These are phyloP conservation scores for Puccinia novopanici DNA, from an alignment of 1,284 basidiomycete species.

Conservation along the genomic window DNA sequence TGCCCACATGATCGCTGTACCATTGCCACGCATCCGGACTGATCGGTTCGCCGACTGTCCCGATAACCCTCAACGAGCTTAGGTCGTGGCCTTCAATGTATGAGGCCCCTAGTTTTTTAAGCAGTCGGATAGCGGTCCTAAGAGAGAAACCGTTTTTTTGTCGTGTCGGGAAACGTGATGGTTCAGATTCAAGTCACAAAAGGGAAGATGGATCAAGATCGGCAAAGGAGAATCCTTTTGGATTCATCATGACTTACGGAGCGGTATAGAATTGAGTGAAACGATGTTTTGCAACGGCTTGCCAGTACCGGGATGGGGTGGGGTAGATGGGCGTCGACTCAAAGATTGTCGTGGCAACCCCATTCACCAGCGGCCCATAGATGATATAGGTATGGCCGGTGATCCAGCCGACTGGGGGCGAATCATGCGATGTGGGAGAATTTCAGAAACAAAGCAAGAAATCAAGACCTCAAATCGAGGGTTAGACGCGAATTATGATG, in stretches of 20 bases:
- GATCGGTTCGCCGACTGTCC: constrained; percentile 95
- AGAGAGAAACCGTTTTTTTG: constrained; percentile 4
- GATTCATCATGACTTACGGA: constrained; percentile 67
- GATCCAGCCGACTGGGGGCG: constrained; percentile 86
- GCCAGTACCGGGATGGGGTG: constrained; percentile 93
- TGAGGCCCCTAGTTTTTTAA: constrained; percentile 82
- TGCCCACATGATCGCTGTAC: constrained; percentile 94
- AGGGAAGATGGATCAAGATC: background rate
- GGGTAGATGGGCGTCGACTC: constrained; percentile 98
- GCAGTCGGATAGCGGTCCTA: constrained; percentile 75
- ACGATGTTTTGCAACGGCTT: constrained; percentile 88
- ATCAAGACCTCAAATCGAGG: constrained; percentile 51
- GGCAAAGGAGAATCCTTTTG: constrained; percentile 70
- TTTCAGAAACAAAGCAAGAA: constrained; percentile 54
- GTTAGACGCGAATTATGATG: constrained; percentile 56
- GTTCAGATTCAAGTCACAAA: background rate
- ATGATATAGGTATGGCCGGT: constrained; percentile 98
- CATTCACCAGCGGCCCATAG: constrained; percentile 85
- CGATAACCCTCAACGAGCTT: constrained; percentile 79
- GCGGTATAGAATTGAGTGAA: constrained; percentile 67
- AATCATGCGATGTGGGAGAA: constrained; percentile 23
- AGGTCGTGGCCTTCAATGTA: constrained; percentile 85
- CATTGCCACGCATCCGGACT: constrained; percentile 99
- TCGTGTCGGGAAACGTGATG: background rate
- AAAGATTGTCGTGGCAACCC: constrained; percentile 88